Percentiles rank a stretch among this genome's conserved stretches.
phyloP scores from a whole-genome alignment of 139 green algal genomes.

The Asterochloris erici region DNA sequence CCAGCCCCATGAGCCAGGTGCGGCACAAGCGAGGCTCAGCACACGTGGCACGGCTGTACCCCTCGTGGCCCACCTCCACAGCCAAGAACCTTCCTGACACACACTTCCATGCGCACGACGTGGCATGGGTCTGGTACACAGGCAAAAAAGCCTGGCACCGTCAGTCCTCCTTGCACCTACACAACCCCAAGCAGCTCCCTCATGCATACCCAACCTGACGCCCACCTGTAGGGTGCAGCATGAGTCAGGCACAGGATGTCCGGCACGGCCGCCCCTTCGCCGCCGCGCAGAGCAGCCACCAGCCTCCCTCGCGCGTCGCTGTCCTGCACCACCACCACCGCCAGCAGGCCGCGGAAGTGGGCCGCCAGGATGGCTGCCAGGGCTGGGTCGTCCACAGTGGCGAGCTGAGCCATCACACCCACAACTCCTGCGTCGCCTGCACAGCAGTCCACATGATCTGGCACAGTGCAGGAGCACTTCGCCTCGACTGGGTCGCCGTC shows the following conservation, averaged over 20 bases:
- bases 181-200: no score
- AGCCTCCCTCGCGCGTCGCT: constrained; percentile 6
- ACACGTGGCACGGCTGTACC: no score
- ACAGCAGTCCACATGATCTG: constrained; percentile 24
- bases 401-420: constrained; percentile 61
- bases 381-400: constrained; percentile 47
- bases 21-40: no score
- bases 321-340: constrained; percentile 23
- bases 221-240: constrained; percentile 8
- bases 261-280: neutral
- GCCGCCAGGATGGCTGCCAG: constrained; percentile 42
- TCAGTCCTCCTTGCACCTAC: no score
- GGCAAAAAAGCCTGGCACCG: no score
- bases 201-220: neutral
- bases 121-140: no score
- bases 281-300: constrained; percentile 10
- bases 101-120: no score
- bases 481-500: constrained; percentile 9
- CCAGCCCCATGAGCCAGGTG: no score
- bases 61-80: no score
- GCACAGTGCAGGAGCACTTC: neutral
- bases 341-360: constrained; percentile 22
- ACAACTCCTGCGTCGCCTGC: constrained; percentile 38
- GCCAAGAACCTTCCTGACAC: no score
- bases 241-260: constrained; percentile 25